These are phyloP conservation scores for Saturnispora sanitii DNA, from an alignment of 805 yeast genomes.

Conservation along the genomic window DNA sequence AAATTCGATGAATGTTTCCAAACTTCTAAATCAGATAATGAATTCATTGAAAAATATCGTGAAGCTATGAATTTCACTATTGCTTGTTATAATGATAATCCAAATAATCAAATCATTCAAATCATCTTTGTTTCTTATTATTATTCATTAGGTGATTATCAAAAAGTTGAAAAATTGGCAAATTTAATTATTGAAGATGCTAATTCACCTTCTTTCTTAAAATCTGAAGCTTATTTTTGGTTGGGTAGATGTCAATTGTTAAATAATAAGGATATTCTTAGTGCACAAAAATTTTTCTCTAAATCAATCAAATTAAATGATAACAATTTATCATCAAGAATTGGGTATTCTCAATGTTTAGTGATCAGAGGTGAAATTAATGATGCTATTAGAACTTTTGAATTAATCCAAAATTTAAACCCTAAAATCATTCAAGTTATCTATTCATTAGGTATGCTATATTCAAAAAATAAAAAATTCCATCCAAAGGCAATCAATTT, in stretches of 20 bases:
- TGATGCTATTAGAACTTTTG: conserved; percentile 82
- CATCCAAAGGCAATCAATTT: conserved; percentile 46
- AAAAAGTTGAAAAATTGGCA: conserved; percentile 47
- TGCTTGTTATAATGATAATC: conserved; percentile 31
- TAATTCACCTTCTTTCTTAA: conserved; percentile 31
- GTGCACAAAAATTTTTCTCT: conserved; percentile 63
- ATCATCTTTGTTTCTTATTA: conserved; percentile 60
- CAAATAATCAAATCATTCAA: conserved; percentile 51
- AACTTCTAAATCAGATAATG: conserved; percentile 46
- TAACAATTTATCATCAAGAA: conserved; percentile 54
- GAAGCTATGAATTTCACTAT: conserved; percentile 44
- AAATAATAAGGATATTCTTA: conserved; percentile 43
- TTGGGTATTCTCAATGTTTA: conserved; percentile 84
- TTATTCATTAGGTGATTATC: conserved; percentile 57
- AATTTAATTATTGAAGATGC: conserved; percentile 36
- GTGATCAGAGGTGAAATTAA: conserved; percentile 61
- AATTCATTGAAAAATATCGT: conserved; percentile 51
- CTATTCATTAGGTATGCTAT: conserved; percentile 66
- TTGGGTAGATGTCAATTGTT: conserved; percentile 67
- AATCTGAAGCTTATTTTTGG: conserved; percentile 72
- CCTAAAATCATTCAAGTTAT: conserved; percentile 66
- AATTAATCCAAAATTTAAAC: conserved; percentile 53
- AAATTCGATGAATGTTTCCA: conserved; percentile 55
- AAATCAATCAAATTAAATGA: conserved; percentile 61
- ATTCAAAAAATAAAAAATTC: conserved; percentile 36